Conservation (phyloP, 1,284 basidiomycete species). For the Trichosporon sp. region DNA sequence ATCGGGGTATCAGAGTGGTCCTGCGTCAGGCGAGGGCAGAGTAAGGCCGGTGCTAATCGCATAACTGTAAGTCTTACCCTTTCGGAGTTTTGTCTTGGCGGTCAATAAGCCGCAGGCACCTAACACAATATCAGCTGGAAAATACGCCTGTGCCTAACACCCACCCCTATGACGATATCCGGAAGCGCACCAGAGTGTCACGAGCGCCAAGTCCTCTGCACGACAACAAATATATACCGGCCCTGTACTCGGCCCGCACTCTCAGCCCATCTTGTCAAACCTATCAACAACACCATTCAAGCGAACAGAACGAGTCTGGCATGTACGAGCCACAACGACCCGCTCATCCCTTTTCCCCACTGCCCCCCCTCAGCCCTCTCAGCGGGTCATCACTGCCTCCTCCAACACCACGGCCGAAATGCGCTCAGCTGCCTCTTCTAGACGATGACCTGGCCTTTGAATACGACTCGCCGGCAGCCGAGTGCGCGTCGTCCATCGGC, state of each 20-base stretch:
- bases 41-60: neutral
- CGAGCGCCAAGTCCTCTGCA: neutral
- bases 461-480: neutral
- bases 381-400: neutral
- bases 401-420: neutral
- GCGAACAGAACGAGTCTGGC: neutral
- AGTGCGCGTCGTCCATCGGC: neutral
- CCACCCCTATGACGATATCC: neutral
- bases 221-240: neutral
- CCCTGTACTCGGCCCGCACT: neutral
- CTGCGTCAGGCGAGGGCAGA: neutral
- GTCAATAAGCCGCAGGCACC: neutral
- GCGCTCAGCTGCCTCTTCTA: neutral
- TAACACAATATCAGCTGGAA: neutral
- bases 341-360: neutral
- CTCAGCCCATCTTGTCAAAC: neutral
- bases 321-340: neutral
- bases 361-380: neutral
- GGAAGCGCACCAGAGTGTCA: neutral
- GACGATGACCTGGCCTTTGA: slow-evolving; percentile 1
- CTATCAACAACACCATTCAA: neutral
- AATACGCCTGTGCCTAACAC: slow-evolving; percentile 1
- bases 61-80: neutral
- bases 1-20: neutral
- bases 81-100: neutral